Evolutionary conservation across 352 stramenopile genomes (phyloP), one percentile per base, ranked within the genome.

Genomic region (Phytophthora vignae): DNA sequence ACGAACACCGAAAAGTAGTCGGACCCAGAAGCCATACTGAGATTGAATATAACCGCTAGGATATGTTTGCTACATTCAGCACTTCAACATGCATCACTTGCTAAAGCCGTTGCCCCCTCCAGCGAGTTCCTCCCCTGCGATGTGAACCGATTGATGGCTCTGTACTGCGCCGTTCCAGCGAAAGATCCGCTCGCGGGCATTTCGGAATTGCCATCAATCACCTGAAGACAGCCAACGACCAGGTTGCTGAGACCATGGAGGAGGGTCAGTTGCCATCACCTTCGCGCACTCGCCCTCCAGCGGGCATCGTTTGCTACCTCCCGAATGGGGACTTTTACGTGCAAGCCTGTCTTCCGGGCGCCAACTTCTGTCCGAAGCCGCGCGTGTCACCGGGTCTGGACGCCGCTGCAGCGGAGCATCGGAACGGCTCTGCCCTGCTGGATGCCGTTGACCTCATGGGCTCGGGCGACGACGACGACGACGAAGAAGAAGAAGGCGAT

Each of bases 151-250:
- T 7, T 68, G 58, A 64, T 55, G 33, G 50, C 29, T 69, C 55
- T 54, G n/a, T 46, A 53, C 44, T 54, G 42, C 42, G 8, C 19
- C 44, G 7, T 71, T 70, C 46, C 50, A 14, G 19, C 25, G 50
- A 74, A 74, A 69, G 46, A 49, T 56, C 59, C 25, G 14, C 12
- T 48, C 15, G 14, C 17, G n/a, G 10, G 9, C 67, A 74, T 61
- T 70, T 56, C 11, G 21, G 42, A 25, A 10, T 54, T 31, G 33
- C 60, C 67, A 74, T 69, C 67, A 69, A 72, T 72, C 58, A 2
- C 21, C 54, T n/a, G 25, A 46, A 17, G 54, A 71, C 55, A 15
- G 49, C 48, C 14, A 25, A 36, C 19, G 58, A 65, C 38, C 12
- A 40, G 10, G 10, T 15, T 40, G 2, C 3, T 14, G 33, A 40